Base-by-base conservation (phyloP, 129 eudicot species). In the Escallonia herrerae region DNA sequence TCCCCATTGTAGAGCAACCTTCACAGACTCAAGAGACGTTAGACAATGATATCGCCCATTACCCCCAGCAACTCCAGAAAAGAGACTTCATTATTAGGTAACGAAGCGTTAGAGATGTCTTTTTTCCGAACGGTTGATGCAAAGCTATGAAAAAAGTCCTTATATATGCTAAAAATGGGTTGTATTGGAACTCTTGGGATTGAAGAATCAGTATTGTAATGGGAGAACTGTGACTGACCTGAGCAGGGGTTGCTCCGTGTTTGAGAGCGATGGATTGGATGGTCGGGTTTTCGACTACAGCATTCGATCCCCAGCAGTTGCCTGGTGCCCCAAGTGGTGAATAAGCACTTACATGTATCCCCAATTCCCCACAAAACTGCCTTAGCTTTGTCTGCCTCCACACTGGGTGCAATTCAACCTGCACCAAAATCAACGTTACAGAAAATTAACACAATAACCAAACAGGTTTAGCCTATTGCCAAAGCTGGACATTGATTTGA, bases 361-460 rank as follows among this genome's bases (percentile, higher is more conserved):
- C 65, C 48, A 78, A 50, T 7, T 75, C 79, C 57, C 74, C 46
- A 58, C 90, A 81, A 7, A 60, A 64, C 60, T 78, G 55, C 57
- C 86, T 77, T 43, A 84, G 76, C 84, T 77, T 84, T 43, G 54
- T 62, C 65, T 84, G 90, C 76, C 86, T 84, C 90, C 90, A 84
- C 84, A 81, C 81, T n/a, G 90, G 90, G 72, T 84, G 90, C 90
- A 84, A 81, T 57, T 84, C 90, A 47, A 84, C 90, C 90, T 83
- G 81, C 13, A 41, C 64, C 48, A 56, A 22, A 11, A 2, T 10
- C 2, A 22, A 22, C 33, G 33, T 22, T 22, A 22, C 33, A 22
- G 1, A 22, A 22, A 22, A 22, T 22, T 0, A 22, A 22, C 33
- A 22, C 33, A 1, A 22, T 22, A 22, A 22, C 33, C 33, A 1